These are phyloP conservation scores for Euphorbia pulcherrima DNA, from an alignment of 345 rosid genomes.

Conservation along the genomic window DNA sequence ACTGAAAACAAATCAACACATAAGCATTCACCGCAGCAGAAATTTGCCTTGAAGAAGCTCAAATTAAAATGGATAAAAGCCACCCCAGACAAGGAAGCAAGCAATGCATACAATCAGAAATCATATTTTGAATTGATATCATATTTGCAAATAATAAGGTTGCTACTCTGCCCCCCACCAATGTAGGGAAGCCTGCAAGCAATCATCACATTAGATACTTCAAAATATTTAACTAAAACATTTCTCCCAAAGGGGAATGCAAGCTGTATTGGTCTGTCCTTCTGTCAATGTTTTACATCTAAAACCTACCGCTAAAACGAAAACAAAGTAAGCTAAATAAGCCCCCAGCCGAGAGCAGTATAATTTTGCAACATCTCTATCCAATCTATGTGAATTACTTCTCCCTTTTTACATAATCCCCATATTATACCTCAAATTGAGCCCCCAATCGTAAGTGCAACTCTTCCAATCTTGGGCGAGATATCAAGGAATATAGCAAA, in stretches of 20 bases:
- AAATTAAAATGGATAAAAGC: constrained; percentile 18
- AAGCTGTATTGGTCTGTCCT: constrained; percentile 18
- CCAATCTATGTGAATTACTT: constrained; percentile 11
- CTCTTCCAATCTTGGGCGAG: constrained; percentile 11
- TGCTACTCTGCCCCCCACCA: constrained; percentile 36
- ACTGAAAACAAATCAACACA: constrained; percentile 3
- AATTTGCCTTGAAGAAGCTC: constrained; percentile 23
- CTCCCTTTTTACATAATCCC: constrained; percentile 19
- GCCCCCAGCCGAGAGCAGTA: constrained; percentile 10
- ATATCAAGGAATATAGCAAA: constrained; percentile 8
- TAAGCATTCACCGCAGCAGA: constrained; percentile 24
- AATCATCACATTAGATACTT: constrained; percentile 19
- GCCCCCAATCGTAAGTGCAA: constrained; percentile 25
- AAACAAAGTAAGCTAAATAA: constrained; percentile 15
- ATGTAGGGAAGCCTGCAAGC: constrained; percentile 43
- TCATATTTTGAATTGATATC: constrained; percentile 21
- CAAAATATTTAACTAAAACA: background rate
- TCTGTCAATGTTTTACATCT: constrained; percentile 26
- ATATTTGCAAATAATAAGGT: constrained; percentile 26
- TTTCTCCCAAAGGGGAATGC: background rate
- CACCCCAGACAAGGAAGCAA: constrained; percentile 32
- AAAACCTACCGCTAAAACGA: constrained; percentile 19
- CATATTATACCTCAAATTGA: constrained; percentile 35
- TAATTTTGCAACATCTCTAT: constrained; percentile 19
- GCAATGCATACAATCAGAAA: constrained; percentile 26